Evolutionary conservation across 192 early-diverging fungal species (phyloP).

Genomic region (Neocallimastix lanati): DNA sequence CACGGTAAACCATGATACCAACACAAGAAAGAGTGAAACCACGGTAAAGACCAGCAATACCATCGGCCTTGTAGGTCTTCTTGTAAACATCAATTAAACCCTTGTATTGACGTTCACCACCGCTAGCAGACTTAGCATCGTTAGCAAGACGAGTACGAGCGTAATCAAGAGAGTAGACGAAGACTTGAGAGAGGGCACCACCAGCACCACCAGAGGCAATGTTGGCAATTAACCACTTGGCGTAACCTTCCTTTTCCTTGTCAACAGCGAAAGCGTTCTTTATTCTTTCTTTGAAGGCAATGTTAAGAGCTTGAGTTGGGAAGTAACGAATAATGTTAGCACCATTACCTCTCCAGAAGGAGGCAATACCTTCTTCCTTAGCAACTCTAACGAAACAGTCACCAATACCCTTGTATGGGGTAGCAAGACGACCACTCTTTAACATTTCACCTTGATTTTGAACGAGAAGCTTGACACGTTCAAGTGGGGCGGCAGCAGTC

Average conservation of each 20-base stretch:
- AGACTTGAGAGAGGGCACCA: constrained; percentile 68
- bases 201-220: constrained; percentile 85
- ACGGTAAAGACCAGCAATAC: constrained; percentile 86
- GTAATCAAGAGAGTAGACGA: constrained; percentile 93
- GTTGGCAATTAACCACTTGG: constrained; percentile 63
- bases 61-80: constrained; percentile 66
- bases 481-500: constrained; percentile 89
- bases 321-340: constrained; percentile 95
- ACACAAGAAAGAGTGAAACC: constrained; percentile 77
- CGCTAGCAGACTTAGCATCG: constrained; percentile 44
- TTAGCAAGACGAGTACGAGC: constrained; percentile 94
- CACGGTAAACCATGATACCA: constrained; percentile 82
- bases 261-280: constrained; percentile 27
- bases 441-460: constrained; percentile 72
- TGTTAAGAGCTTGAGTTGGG: constrained; percentile 93
- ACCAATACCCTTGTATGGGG: constrained; percentile 77
- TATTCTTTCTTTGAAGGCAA: constrained; percentile 93
- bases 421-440: constrained; percentile 45
- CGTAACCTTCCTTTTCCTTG: constrained; percentile 23
- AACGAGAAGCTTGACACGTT: constrained; percentile 90
- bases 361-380: constrained; percentile 56
- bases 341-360: constrained; percentile 80
- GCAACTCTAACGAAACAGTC: constrained; percentile 80
- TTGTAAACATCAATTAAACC: constrained; percentile 63
- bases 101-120: constrained; percentile 71